A percentile compares a stretch with the other conserved stretches of the same genome.
These are phyloP conservation scores for Cryphonectria radicalis DNA, from an alignment of 2,329 filamentous ascomycete species.

Conservation along the genomic window DNA sequence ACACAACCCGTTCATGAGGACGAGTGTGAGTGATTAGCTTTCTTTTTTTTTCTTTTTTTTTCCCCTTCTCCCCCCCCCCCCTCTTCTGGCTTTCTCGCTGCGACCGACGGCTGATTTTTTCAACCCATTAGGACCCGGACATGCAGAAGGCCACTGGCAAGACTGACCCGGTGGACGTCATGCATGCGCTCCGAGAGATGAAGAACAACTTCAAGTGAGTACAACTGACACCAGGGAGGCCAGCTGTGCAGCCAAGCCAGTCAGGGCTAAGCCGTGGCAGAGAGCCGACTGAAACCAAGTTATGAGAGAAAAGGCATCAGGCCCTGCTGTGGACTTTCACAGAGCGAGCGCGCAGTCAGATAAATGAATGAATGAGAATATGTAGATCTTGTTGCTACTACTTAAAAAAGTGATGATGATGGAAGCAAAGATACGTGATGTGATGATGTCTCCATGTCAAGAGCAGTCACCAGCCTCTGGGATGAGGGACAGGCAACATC, in stretches of 20 bases:
- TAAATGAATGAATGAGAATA: background rate
- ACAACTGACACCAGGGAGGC: background rate
- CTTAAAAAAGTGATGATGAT: background rate
- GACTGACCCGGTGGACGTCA: conserved; percentile 79
- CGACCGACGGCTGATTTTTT: conserved; percentile 22
- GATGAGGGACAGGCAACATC: conserved; percentile 40
- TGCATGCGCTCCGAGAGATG: conserved; percentile 84
- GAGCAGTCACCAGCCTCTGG: conserved; percentile 31
- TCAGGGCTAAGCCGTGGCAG: conserved; percentile 23
- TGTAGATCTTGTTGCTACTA: background rate
- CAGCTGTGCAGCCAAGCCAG: conserved; percentile 13
- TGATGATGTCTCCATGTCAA: conserved; percentile 42
- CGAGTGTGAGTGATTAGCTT: conserved; percentile 61
- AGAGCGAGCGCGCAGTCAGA: conserved; percentile 6
- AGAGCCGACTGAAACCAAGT: conserved; percentile 21
- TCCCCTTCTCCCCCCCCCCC: too few species aligned
- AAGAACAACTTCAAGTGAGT: conserved; percentile 78
- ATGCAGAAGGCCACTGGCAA: conserved; percentile 85
- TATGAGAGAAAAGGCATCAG: conserved; percentile 11
- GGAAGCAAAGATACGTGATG: conserved; percentile 2
- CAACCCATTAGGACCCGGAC: conserved; percentile 66
- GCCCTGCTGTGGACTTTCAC: conserved; percentile 30
- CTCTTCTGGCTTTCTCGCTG: background rate
- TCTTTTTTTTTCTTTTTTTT: too few species aligned
- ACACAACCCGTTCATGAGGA: conserved; percentile 96